Conservation (phyloP, 495 filamentous ascomycete genomes). For the Collariella sp. region DNA sequence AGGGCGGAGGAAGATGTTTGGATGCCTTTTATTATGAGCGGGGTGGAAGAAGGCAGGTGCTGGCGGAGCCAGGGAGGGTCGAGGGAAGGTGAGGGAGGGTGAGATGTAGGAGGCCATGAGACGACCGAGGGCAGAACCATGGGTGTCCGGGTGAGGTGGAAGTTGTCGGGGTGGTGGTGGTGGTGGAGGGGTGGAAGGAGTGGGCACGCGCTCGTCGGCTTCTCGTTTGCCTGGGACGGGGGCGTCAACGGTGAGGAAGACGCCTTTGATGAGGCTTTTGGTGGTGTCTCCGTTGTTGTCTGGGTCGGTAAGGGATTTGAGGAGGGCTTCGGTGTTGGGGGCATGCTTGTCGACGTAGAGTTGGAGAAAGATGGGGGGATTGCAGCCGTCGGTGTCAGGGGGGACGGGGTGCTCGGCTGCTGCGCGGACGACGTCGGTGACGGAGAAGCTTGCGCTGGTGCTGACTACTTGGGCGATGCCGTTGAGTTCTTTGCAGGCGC, state of each 20-base stretch:
- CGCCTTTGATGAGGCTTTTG: slow-evolving; percentile 50
- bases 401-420: not conserved
- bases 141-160: slow-evolving; percentile 38
- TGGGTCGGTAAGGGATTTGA: not conserved
- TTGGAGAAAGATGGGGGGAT: slow-evolving; percentile 59
- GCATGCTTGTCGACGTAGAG: slow-evolving; percentile 74
- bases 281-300: not conserved
- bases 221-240: slow-evolving; percentile 57
- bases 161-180: not conserved
- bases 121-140: slow-evolving; percentile 61
- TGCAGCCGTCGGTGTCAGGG: slow-evolving; percentile 24
- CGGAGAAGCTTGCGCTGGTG: slow-evolving; percentile 61
- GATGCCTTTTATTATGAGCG: slow-evolving; percentile 60
- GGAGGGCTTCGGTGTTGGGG: slow-evolving; percentile 47
- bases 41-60: too few species aligned
- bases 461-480: slow-evolving; percentile 49
- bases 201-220: slow-evolving; percentile 47
- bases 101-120: slow-evolving; percentile 69
- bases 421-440: slow-evolving; percentile 48
- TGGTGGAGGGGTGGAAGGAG: slow-evolving; percentile 4
- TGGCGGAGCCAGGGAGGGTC: slow-evolving; percentile 27
- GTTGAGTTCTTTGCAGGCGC: slow-evolving; percentile 44
- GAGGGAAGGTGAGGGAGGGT: slow-evolving; percentile 66
- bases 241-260: slow-evolving; percentile 62
- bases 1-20: slow-evolving; percentile 54